These are phyloP conservation scores for Solanum clarkiae DNA, from an alignment of 257 asterid species.

Conservation along the genomic window DNA sequence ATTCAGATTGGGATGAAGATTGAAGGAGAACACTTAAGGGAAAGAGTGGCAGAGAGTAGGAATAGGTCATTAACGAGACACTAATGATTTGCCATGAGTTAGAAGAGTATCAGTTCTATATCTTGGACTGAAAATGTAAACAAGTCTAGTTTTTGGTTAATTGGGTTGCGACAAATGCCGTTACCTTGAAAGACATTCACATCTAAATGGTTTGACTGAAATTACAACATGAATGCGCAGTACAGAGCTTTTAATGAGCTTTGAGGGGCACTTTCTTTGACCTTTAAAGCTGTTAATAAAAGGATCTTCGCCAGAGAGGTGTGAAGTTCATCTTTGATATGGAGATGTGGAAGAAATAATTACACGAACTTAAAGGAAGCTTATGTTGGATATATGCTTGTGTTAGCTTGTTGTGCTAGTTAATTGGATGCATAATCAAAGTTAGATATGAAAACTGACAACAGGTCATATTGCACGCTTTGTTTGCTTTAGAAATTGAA, in stretches of 20 bases:
- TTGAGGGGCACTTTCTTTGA: not conserved
- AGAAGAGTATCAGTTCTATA: not conserved
- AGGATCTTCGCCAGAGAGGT: not conserved
- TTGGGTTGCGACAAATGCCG: not conserved
- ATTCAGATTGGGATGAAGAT: not conserved
- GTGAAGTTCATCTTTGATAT: not conserved
- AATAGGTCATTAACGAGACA: not conserved
- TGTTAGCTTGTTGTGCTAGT: not conserved
- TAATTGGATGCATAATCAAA: not conserved
- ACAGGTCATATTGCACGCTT: not conserved
- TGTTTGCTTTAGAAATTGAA: not conserved
- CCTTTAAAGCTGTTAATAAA: not conserved
- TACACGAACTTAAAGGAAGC: not conserved
- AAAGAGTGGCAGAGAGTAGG: not conserved
- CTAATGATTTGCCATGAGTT: not conserved
- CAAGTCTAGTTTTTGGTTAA: not conserved
- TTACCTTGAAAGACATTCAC: not conserved
- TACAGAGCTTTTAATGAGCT: not conserved
- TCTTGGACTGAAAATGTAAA: not conserved
- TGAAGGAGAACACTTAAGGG: not conserved
- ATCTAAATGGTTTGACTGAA: not conserved
- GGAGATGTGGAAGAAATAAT: not conserved
- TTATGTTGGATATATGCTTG: not conserved
- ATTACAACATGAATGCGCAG: not conserved
- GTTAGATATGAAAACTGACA: not conserved